Percentiles rank a stretch among this genome's conserved stretches.
These are phyloP conservation scores for Pichia sp. DNA, from an alignment of 1,139 yeast genomes.

Conservation along the genomic window DNA sequence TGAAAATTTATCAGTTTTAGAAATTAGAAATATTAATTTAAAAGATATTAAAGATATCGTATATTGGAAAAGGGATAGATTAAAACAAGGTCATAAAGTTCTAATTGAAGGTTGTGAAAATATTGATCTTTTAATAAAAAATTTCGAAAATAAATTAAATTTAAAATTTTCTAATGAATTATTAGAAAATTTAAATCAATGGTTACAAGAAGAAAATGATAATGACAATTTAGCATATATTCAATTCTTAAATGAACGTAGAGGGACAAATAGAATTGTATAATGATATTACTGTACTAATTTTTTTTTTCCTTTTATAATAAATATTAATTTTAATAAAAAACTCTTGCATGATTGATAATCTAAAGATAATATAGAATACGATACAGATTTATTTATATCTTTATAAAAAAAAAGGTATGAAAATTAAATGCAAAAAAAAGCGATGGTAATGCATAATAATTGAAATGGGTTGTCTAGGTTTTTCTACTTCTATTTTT, in stretches of 20 bases:
- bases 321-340: no score
- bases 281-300: not conserved
- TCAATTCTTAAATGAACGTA: not conserved
- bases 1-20: slow-evolving; percentile 64
- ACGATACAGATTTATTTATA: no score
- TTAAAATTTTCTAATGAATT: slow-evolving; percentile 46
- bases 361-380: no score
- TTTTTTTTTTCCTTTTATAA: not conserved
- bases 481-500: no score
- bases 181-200: slow-evolving; percentile 48
- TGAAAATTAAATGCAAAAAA: no score
- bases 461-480: no score
- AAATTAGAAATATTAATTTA: slow-evolving; percentile 59
- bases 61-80: slow-evolving; percentile 59
- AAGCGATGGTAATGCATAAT: no score
- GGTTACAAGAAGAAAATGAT: slow-evolving; percentile 49
- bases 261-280: not conserved
- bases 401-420: no score
- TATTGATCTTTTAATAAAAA: slow-evolving; percentile 51
- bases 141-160: slow-evolving; percentile 58
- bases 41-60: slow-evolving; percentile 60
- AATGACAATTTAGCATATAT: slow-evolving; percentile 7
- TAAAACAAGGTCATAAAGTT: slow-evolving; percentile 40
- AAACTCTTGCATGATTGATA: no score
- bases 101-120: slow-evolving; percentile 73